Conservation (phyloP, 192 early-diverging fungal genomes). For the Linnemannia exigua region DNA sequence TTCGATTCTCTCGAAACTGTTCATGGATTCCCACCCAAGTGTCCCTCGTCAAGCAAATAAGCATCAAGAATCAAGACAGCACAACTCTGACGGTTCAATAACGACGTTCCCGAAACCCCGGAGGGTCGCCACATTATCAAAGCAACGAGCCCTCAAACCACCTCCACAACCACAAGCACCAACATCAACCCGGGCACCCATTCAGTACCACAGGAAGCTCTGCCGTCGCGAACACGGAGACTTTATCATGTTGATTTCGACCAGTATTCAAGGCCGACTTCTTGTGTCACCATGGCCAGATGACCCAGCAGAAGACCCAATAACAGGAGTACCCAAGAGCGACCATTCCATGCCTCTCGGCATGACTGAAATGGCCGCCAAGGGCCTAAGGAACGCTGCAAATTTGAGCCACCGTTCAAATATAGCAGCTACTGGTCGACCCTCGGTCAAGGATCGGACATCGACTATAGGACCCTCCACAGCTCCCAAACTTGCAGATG, state of each 20-base stretch:
- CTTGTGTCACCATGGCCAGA: conserved; percentile 14
- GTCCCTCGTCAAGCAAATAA: not conserved
- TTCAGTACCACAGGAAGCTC: not conserved
- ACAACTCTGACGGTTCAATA: not conserved
- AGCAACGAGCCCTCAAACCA: not conserved
- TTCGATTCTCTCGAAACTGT: not conserved
- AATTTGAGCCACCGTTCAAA: not conserved
- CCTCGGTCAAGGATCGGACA: not conserved
- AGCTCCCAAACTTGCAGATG: not conserved
- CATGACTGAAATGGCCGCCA: not conserved
- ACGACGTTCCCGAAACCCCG: not conserved
- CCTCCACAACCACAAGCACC: not conserved
- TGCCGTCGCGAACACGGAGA: not conserved
- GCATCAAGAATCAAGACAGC: not conserved
- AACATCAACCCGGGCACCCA: not conserved
- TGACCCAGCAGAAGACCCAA: not conserved
- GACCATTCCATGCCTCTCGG: not conserved
- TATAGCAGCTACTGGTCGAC: not conserved
- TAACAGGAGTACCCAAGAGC: not conserved
- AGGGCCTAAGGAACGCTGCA: not conserved
- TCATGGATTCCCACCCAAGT: not conserved
- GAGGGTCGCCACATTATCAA: not conserved
- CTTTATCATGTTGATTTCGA: not conserved
- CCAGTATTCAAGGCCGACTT: not conserved
- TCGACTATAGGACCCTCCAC: not conserved